Percentiles rank a stretch among this genome's conserved stretches.
Evolutionary conservation across 75 land plant species (phyloP).

Genomic region (Pseudotsuga menziesii): DNA sequence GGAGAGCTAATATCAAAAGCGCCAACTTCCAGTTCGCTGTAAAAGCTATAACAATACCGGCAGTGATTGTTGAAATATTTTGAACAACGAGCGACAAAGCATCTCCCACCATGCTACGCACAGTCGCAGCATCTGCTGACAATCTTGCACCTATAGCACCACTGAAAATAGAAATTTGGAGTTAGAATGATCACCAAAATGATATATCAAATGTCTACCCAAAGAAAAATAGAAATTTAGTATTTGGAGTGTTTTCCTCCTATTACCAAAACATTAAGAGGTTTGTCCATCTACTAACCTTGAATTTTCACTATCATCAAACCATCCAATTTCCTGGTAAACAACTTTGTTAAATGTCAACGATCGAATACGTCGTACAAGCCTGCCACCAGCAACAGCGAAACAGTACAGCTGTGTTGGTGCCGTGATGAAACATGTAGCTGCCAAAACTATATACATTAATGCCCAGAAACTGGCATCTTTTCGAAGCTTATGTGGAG

Average conservation of each 20-base stretch:
- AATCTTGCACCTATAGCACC: slow-evolving; percentile 58
- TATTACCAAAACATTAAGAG: not conserved
- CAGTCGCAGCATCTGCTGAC: slow-evolving; percentile 50
- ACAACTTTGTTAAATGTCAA: slow-evolving; percentile 50
- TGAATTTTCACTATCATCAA: slow-evolving; percentile 44
- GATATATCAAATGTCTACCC: too few species aligned
- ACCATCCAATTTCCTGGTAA: slow-evolving; percentile 52
- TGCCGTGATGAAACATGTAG: slow-evolving; percentile 21
- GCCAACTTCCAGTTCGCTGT: slow-evolving; percentile 44
- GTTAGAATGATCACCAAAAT: slow-evolving; percentile 2
- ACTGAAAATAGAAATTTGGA: slow-evolving; percentile 21
- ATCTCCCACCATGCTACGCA: slow-evolving; percentile 52
- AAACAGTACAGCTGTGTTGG: slow-evolving; percentile 52
- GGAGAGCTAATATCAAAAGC: slow-evolving; percentile 29
- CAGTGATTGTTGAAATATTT: slow-evolving; percentile 32
- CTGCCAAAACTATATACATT: slow-evolving; percentile 46
- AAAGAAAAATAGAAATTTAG: too few species aligned
- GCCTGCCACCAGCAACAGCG: slow-evolving; percentile 53
- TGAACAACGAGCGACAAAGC: slow-evolving; percentile 43
- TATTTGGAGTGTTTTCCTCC: too few species aligned
- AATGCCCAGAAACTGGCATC: slow-evolving; percentile 61
- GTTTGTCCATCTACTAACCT: slow-evolving; percentile 25
- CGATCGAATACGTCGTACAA: slow-evolving; percentile 50
- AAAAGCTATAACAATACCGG: slow-evolving; percentile 45
- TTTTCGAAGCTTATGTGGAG: slow-evolving; percentile 41